These are phyloP conservation scores for Albugo laibachii DNA, from an alignment of 352 stramenopile genomes.

Conservation along the genomic window DNA sequence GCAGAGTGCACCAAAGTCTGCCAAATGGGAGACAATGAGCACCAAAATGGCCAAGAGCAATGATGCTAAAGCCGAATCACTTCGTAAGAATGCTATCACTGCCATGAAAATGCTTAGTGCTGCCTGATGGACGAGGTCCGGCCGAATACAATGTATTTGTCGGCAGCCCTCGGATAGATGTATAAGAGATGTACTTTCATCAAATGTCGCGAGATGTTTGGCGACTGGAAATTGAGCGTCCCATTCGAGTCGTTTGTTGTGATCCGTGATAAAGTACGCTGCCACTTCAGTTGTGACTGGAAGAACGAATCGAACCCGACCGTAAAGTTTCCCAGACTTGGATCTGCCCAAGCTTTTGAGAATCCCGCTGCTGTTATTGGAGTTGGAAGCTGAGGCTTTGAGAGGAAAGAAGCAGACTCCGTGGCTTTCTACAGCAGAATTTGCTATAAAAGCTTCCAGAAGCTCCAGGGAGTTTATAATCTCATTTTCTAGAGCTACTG, in stretches of 20 bases:
- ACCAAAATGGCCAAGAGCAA: background rate
- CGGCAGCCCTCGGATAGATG: conserved; percentile 33
- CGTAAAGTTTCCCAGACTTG: conserved; percentile 19
- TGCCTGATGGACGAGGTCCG: conserved; percentile 2
- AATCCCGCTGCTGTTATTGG: too few species aligned
- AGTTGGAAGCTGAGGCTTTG: too few species aligned
- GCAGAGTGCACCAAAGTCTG: conserved; percentile 32
- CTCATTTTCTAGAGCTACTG: too few species aligned
- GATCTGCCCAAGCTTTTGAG: conserved; percentile 18
- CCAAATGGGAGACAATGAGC: conserved; percentile 14
- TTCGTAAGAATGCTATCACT: conserved; percentile 13
- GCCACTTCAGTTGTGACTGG: conserved; percentile 45
- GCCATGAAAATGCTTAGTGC: conserved; percentile 23
- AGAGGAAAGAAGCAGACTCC: too few species aligned
- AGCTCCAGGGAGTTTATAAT: too few species aligned
- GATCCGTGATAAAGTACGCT: conserved; percentile 35
- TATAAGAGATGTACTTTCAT: conserved; percentile 53
- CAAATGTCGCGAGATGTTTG: conserved; percentile 40
- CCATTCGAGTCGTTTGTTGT: conserved; percentile 52
- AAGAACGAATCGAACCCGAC: conserved; percentile 38
- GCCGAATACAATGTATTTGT: conserved; percentile 19
- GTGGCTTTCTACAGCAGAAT: too few species aligned
- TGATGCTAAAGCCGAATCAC: background rate
- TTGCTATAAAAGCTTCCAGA: too few species aligned
- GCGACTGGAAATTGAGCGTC: conserved; percentile 51